phyloP scores from a whole-genome alignment of 352 stramenopile genomes.

The Phytophthora capsici region DNA sequence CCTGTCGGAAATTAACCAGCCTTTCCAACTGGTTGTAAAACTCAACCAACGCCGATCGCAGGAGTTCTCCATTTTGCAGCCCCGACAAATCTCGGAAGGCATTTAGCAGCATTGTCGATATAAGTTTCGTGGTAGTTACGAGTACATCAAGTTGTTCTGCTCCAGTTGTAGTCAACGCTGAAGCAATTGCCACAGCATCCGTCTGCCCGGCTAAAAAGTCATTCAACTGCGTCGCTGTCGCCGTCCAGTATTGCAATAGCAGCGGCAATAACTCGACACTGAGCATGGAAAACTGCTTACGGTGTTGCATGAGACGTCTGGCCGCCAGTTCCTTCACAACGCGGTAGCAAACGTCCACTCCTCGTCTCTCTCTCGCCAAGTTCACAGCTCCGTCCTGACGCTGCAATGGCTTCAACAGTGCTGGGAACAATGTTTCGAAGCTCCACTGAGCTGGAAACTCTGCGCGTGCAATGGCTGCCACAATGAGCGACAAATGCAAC shows the following conservation, averaged over 20 bases:
- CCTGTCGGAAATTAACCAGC: slow-evolving; percentile 57
- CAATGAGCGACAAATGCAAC: slow-evolving; percentile 67
- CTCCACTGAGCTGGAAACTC: slow-evolving; percentile 81
- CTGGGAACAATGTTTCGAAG: slow-evolving; percentile 69
- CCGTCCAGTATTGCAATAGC: slow-evolving; percentile 69
- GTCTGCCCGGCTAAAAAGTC: slow-evolving; percentile 29
- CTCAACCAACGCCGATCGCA: slow-evolving; percentile 64
- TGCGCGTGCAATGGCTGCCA: slow-evolving; percentile 70
- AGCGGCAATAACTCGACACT: slow-evolving; percentile 71
- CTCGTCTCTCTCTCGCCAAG: slow-evolving; percentile 37
- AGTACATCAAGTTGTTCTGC: slow-evolving; percentile 47
- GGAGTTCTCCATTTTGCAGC: slow-evolving; percentile 60
- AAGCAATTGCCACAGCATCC: slow-evolving; percentile 14
- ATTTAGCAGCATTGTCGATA: slow-evolving; percentile 74
- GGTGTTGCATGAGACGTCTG: slow-evolving; percentile 78
- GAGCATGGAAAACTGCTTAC: slow-evolving; percentile 81
- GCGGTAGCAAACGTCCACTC: slow-evolving; percentile 70
- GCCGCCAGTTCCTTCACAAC: slow-evolving; percentile 84
- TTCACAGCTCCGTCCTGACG: slow-evolving; percentile 16
- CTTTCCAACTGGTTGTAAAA: slow-evolving; percentile 77
- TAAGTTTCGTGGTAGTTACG: slow-evolving; percentile 65
- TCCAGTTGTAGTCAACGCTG: slow-evolving; percentile 12
- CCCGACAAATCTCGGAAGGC: slow-evolving; percentile 68
- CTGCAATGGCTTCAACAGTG: slow-evolving; percentile 61
- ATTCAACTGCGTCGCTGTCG: slow-evolving; percentile 35